Percentiles rank a stretch among this genome's conserved stretches.
Conservation (phyloP, 2,329 filamentous ascomycete species). For the Apiospora aurea region DNA sequence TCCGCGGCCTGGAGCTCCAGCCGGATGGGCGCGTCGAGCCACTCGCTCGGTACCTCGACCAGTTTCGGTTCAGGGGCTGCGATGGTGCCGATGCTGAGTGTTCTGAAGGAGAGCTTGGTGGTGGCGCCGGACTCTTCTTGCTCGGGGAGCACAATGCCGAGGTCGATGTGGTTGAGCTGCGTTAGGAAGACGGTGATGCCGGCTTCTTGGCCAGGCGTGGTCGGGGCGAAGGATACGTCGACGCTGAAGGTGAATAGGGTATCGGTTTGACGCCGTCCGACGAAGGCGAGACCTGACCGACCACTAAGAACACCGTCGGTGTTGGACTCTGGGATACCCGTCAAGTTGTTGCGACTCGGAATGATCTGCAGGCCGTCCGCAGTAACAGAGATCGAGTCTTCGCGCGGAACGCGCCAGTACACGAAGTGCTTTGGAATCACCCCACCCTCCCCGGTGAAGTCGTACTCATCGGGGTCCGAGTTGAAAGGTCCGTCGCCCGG, state of each 20-base stretch:
- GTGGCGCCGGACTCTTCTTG: conserved; percentile 10
- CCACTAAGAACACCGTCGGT: conserved; percentile 28
- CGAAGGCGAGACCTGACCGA: conserved; percentile 34
- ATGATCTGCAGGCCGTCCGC: conserved; percentile 34
- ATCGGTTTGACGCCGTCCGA: conserved; percentile 38
- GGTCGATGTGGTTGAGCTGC: conserved; percentile 37
- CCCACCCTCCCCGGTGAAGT: conserved; percentile 8
- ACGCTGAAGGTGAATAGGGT: conserved; percentile 38
- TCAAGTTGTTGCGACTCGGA: conserved; percentile 33
- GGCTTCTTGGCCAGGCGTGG: conserved; percentile 34
- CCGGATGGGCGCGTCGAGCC: conserved; percentile 37
- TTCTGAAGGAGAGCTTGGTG: conserved; percentile 35
- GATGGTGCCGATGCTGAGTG: conserved; percentile 37
- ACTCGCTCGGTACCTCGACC: conserved; percentile 36
- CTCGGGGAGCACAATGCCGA: conserved; percentile 33
- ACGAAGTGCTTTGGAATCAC: conserved; percentile 37
- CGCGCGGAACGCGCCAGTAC: conserved; percentile 38
- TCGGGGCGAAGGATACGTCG: conserved; percentile 36
- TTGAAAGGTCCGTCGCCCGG: conserved; percentile 37
- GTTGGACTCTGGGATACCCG: conserved; percentile 24
- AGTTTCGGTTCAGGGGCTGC: conserved; percentile 30
- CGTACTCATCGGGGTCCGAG: conserved; percentile 27
- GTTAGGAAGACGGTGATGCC: conserved; percentile 40
- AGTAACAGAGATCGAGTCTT: conserved; percentile 30
- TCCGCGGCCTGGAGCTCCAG: conserved; percentile 40